These are phyloP conservation scores for Dioscorea cayenensis DNA, from an alignment of 116 monocot genomes.

Conservation along the genomic window DNA sequence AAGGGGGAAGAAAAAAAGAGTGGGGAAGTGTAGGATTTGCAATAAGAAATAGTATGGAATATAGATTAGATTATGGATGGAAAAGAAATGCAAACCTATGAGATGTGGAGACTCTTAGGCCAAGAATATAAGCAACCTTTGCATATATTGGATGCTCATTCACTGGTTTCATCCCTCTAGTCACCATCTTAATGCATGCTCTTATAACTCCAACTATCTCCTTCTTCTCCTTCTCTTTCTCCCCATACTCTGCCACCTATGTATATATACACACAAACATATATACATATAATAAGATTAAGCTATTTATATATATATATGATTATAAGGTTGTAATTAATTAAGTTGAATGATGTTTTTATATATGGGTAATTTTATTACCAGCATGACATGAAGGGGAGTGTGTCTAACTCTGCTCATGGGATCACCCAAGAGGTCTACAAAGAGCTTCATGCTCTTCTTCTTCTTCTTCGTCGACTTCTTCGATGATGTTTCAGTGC, in stretches of 20 bases:
- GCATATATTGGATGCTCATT: slow-evolving; percentile 14
- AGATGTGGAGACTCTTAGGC: slow-evolving; percentile 50
- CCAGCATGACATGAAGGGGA: slow-evolving; percentile 59
- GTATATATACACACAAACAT: neutral
- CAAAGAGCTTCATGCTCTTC: slow-evolving; percentile 18
- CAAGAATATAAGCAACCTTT: slow-evolving; percentile 59
- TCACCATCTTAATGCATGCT: slow-evolving; percentile 46
- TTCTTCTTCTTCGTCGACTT: slow-evolving; percentile 24
- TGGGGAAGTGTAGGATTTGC: neutral
- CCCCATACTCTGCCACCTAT: slow-evolving; percentile 63
- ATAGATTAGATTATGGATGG: too few species aligned
- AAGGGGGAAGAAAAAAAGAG: neutral
- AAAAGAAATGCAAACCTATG: slow-evolving; percentile 28
- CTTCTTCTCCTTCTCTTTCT: slow-evolving; percentile 39
- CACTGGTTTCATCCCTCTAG: slow-evolving; percentile 17
- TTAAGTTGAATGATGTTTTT: neutral
- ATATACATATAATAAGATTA: neutral
- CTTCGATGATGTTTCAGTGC: neutral
- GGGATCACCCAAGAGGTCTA: slow-evolving; percentile 59
- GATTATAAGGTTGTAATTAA: too few species aligned
- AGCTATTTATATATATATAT: neutral
- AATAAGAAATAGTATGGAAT: neutral
- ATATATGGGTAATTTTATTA: slow-evolving; percentile 7
- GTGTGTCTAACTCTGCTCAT: slow-evolving; percentile 46
- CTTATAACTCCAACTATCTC: slow-evolving; percentile 61